Base-by-base conservation (phyloP, 2,329 filamentous ascomycete species). In the Biscogniauxia mediterranea region DNA sequence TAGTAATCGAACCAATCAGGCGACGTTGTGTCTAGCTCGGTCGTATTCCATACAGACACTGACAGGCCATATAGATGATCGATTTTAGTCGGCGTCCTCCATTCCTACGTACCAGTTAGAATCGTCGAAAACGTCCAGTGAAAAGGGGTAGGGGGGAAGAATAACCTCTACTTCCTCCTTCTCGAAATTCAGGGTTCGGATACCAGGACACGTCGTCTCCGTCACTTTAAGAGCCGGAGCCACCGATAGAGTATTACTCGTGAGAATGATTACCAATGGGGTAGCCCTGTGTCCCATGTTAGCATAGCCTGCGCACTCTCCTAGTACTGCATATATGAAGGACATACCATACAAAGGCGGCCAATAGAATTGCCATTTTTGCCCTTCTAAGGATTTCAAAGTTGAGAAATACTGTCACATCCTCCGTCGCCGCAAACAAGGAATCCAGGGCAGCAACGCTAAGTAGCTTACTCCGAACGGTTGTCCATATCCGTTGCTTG, bases 241-340 rank as follows among this genome's bases (percentile, higher is more conserved):
- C 5, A 80, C 78, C 0, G 68, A 68, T 6, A 78, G 67, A 4
- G 76, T 74, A 53, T 75, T 75, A 17, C 75, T 74, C 2, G 76
- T 75, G 52, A 81, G 73, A 26, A 78, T 76, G 4, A 77, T 74
- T 5, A 76, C 69, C 6, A 78, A 60, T 0, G 76, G 76, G 9
- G 75, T 76, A n/a, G 73, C 56, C 73, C 70, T 72, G 55, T 26
- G 19, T 49, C 4, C 17, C 32, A 38, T 26, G 17, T 26, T 13
- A 55, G 51, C 46, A 54, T 17, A 6, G 11, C 6, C 23, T 23
- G 17, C 5, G 49, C 19, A 8, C 38, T 17, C 13, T 46, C 38
- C 17, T n/a, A 58, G 26, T 52, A n/a, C 11, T 17, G 7, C 13
- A 9, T n/a, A 55, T 15, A 32, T 21, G 8, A 9, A 28, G 15